Base-by-base conservation (phyloP, 177 flowering plant species). In the Tripterygium wilfordii region DNA sequence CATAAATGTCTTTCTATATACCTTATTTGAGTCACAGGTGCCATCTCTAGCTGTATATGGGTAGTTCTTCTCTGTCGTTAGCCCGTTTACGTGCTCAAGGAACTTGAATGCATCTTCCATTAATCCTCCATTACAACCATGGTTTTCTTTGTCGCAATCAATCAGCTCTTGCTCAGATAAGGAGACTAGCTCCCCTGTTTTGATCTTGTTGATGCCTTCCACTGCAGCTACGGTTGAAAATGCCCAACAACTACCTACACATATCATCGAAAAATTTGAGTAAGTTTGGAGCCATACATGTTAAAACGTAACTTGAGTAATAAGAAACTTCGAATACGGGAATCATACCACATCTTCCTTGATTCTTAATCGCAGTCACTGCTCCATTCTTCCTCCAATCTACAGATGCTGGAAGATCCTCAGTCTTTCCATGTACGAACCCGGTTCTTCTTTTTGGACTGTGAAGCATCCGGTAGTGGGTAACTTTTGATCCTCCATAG, bases 221-320 rank as follows among this genome's bases (percentile, higher is more conserved):
- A 69, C 71, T 48, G 68, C 71, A 13, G 49, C 83, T 0, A 70
- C 67, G n/a, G 74, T 56, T 18, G 83, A 67, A 49, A 78, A 78
- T 18, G 79, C 79, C 77, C 80, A 78, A 35, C 80, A 78, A 40
- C 76, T 64, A 4, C 82, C 77, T 74, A 49, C n/a, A n/a, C n/a
- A n/a, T 23, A 36, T 45, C 2, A 36, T 7, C 17, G 21, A 26
- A 9, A 36, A 18, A 9, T 8, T 9, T 33, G 0, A n/a, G n/a
- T n/a, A n/a, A n/a, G n/a, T n/a, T n/a, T n/a, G n/a, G n/a, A n/a
- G n/a, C n/a, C n/a, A n/a, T n/a, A n/a, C n/a, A n/a, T n/a, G n/a
- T n/a, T n/a, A n/a, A n/a, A n/a, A n/a, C n/a, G n/a, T n/a, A n/a
- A 3, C 17, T 36, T 36, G 1, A 42, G 12, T 13, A 18, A 70